These are phyloP conservation scores for Laburnicola sp. DNA, from an alignment of 2,329 filamentous ascomycete genomes.

Conservation along the genomic window DNA sequence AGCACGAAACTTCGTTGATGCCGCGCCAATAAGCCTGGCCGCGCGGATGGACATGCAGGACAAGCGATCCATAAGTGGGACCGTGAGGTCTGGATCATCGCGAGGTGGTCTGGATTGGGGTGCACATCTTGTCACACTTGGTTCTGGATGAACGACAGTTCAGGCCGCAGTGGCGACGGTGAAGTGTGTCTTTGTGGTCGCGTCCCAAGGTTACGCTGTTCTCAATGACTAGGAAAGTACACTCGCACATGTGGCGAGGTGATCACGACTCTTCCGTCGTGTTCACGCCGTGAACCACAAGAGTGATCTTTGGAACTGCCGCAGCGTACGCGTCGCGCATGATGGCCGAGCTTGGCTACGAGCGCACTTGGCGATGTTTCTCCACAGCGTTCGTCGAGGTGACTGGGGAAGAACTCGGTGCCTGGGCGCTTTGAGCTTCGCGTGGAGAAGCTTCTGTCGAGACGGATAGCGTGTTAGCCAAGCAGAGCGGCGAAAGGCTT, in stretches of 20 bases:
- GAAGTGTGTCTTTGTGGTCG: no score
- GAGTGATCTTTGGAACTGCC: neutral
- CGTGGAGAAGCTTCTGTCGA: conserved; percentile 34
- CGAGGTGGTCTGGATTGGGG: conserved; percentile 9
- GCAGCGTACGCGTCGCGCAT: conserved; percentile 12
- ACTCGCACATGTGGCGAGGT: neutral
- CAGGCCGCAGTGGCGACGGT: conserved; percentile 3
- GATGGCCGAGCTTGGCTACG: conserved; percentile 7
- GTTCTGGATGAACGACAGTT: neutral
- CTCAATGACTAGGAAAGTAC: conserved; percentile 3
- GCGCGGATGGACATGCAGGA: conserved; percentile 16
- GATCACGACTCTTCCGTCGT: neutral
- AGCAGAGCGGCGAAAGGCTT: conserved; percentile 31
- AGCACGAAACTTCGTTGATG: conserved; percentile 41
- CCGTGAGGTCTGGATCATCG: conserved; percentile 21
- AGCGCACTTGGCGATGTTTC: conserved; percentile 26
- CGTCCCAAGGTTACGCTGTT: conserved; percentile 15
- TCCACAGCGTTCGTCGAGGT: conserved; percentile 28
- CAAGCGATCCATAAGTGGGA: conserved; percentile 17
- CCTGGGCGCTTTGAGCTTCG: conserved; percentile 35
- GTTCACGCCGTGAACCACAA: neutral
- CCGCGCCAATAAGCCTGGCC: conserved; percentile 34
- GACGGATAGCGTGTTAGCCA: conserved; percentile 32
- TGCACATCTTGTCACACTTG: conserved; percentile 16
- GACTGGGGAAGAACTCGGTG: conserved; percentile 14